Conservation (phyloP, 176 grass and related monocot species). For the Tillandsia leiboldiana region DNA sequence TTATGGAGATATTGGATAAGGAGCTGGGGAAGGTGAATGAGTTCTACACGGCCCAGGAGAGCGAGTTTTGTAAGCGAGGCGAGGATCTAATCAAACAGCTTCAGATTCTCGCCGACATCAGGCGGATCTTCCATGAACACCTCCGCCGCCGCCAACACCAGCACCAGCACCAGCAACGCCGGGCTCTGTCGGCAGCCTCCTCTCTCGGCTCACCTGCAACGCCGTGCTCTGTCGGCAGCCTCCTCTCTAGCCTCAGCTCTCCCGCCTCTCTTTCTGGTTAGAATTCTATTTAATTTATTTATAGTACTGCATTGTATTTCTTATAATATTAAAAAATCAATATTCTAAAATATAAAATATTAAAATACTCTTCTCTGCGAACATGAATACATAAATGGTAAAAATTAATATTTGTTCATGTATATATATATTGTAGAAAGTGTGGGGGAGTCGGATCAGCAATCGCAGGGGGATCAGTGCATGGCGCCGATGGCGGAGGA, state of each 20-base stretch:
- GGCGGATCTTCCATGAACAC: slow-evolving; percentile 55
- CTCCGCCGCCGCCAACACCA: slow-evolving; percentile 2
- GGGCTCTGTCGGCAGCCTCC: background rate
- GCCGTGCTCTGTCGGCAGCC: slow-evolving; percentile 25
- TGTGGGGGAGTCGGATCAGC: slow-evolving; percentile 8
- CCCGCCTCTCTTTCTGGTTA: slow-evolving; percentile 69
- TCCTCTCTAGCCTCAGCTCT: slow-evolving; percentile 41
- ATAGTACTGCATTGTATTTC: too few relatives aligned
- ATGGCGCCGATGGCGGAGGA: slow-evolving; percentile 50
- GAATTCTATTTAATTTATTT: background rate
- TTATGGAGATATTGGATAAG: slow-evolving; percentile 52
- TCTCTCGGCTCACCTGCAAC: too few relatives aligned
- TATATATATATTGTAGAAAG: background rate
- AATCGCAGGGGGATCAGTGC: slow-evolving; percentile 28
- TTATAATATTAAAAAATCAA: too few relatives aligned
- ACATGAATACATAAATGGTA: too few relatives aligned
- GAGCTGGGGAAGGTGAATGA: slow-evolving; percentile 76
- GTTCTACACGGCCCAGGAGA: slow-evolving; percentile 56
- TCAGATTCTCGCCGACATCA: slow-evolving; percentile 64
- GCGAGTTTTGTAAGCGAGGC: slow-evolving; percentile 49
- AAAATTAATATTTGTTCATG: background rate
- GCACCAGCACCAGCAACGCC: background rate
- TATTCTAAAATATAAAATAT: background rate
- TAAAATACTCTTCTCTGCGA: background rate
- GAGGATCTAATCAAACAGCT: slow-evolving; percentile 58